Evolutionary conservation across 305 asterid genomes (phyloP).

Genomic region (Fraxinus nigra): DNA sequence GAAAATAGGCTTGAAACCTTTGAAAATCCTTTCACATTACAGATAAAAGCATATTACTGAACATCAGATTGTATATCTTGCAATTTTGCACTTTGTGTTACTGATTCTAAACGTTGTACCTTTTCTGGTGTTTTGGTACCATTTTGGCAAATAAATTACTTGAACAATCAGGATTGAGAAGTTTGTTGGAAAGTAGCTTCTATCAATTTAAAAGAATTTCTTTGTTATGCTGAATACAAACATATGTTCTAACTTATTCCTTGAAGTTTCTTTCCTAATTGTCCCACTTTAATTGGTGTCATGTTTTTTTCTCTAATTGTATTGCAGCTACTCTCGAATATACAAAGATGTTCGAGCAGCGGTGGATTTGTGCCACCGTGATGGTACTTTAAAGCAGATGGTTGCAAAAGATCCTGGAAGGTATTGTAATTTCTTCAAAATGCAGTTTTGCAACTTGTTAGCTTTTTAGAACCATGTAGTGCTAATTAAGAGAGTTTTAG

Average conservation of each 20-base stretch:
- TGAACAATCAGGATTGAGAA: neutral
- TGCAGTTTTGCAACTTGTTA: neutral
- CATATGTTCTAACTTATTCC: neutral
- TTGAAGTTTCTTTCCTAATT: neutral
- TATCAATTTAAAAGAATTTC: neutral
- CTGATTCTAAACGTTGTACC: neutral
- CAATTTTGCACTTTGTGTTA: neutral
- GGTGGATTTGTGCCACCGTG: constrained; percentile 96
- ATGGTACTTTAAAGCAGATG: constrained; percentile 94
- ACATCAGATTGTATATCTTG: neutral
- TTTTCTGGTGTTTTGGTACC: neutral
- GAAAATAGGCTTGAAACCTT: neutral
- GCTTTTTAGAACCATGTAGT: constrained; percentile 9
- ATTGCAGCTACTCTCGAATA: constrained; percentile 73
- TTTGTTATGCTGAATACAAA: constrained; percentile 11
- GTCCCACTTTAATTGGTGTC: neutral
- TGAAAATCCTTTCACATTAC: neutral
- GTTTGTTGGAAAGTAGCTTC: neutral
- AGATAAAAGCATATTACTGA: neutral
- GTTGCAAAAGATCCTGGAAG: constrained; percentile 91
- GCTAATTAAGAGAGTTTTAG: neutral
- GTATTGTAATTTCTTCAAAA: constrained; percentile 32
- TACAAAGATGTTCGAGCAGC: constrained; percentile 96
- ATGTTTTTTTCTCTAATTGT: constrained; percentile 8
- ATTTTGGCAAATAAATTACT: neutral